Conservation (phyloP, 495 filamentous ascomycete species). For the Bryoglossum gracile region DNA sequence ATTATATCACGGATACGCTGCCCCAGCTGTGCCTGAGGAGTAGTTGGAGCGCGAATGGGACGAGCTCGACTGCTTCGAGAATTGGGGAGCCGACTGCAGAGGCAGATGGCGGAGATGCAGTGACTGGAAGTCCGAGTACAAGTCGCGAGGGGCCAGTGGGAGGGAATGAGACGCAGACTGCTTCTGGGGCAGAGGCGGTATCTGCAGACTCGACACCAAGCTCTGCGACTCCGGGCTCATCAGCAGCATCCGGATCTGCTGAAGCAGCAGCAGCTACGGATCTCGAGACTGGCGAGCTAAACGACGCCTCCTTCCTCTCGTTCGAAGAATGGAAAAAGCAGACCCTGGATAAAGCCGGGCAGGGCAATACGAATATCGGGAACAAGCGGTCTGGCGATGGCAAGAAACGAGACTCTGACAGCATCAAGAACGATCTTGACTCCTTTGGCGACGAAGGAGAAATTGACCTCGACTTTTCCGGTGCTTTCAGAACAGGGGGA, state of each 20-base stretch:
- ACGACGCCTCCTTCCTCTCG: constrained; percentile 83
- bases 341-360: constrained; percentile 79
- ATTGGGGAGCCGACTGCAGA: constrained; percentile 2
- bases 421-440: constrained; percentile 57
- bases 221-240: no score
- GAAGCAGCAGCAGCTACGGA: constrained; percentile 13
- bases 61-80: not conserved
- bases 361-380: constrained; percentile 55
- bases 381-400: constrained; percentile 27
- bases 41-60: constrained; percentile 16
- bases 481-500: constrained; percentile 36
- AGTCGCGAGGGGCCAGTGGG: not conserved
- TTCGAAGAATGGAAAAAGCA: constrained; percentile 98
- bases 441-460: constrained; percentile 81
- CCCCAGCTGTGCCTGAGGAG: constrained; percentile 60
- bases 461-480: constrained; percentile 87
- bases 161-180: not conserved
- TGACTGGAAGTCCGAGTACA: no score
- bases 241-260: no score
- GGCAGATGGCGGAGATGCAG: not conserved
- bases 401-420: constrained; percentile 27
- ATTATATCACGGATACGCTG: constrained; percentile 73
- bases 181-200: not conserved
- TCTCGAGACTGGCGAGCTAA: constrained; percentile 57
- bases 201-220: not conserved